Percentiles rank a stretch among this genome's conserved stretches.
Evolutionary conservation across 2,329 filamentous ascomycete species (phyloP).

Genomic region (Fusarium sp.): DNA sequence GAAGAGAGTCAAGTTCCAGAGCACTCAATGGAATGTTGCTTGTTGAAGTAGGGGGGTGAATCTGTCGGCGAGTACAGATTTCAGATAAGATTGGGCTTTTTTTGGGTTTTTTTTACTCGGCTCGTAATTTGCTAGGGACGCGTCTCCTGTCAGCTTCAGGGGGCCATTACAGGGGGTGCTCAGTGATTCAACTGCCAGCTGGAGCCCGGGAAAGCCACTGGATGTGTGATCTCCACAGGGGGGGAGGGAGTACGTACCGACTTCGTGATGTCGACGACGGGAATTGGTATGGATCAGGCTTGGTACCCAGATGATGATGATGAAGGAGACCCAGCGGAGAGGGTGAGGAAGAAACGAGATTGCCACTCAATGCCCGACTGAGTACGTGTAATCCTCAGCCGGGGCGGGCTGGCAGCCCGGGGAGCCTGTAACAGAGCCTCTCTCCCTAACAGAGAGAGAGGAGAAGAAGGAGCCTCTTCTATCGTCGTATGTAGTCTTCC

Average conservation of each 20-base stretch:
- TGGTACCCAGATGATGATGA: not conserved
- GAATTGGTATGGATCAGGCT: constrained; percentile 3
- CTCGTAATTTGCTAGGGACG: constrained; percentile 35
- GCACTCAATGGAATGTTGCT: constrained; percentile 29
- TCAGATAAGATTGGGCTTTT: constrained; percentile 28
- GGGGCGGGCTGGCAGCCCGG: constrained; percentile 28
- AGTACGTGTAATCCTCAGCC: constrained; percentile 18
- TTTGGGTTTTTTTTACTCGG: constrained; percentile 13
- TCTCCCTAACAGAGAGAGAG: constrained; percentile 24
- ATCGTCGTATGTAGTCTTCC: constrained; percentile 16
- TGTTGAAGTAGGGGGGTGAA: constrained; percentile 19
- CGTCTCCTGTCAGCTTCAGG: constrained; percentile 28
- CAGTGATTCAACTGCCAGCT: constrained; percentile 20
- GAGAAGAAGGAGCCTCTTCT: not conserved
- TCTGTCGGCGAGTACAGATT: constrained; percentile 15
- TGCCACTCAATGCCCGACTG: constrained; percentile 5
- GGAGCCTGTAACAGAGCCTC: constrained; percentile 19
- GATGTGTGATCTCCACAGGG: constrained; percentile 30
- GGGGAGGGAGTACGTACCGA: constrained; percentile 22
- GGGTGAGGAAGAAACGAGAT: not conserved
- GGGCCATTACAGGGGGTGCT: not conserved
- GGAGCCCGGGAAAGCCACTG: not conserved
- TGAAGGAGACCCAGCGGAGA: not conserved
- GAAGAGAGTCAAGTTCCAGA: constrained; percentile 15
- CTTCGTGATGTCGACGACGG: constrained; percentile 1